Base-by-base conservation (phyloP, 768 basidiomycete genomes). In the Boletus rufocinnamomeus region DNA sequence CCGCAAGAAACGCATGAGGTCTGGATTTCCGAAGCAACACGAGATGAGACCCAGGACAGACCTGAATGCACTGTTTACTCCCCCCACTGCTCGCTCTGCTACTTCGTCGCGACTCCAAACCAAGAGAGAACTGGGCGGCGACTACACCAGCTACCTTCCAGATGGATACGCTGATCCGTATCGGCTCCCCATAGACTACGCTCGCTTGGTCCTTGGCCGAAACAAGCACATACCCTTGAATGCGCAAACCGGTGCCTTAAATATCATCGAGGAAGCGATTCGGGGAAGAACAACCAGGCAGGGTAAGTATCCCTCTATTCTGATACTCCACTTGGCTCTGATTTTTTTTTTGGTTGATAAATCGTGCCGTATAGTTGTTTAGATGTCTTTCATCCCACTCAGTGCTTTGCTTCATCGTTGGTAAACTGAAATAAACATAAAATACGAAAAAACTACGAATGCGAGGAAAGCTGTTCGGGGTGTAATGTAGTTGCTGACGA, bases 141-240 rank as follows among this genome's bases (percentile, higher is more conserved):
- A 84, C 61, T 88, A 87, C 63, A 71, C 77, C 17, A 76, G 76
- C 38, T 82, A 80, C 60, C 67, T 79, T 46, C 72, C 76, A 10
- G 56, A 58, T 13, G 47, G 62, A 27, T 62, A 69, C 9, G 61
- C 65, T 45, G 65, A 71, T 55, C 78, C 66, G 46, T 54, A 70
- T 38, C 69, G 62, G 38, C 58, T 77, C 41, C 76, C 82, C 6
- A 54, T 79, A 30, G 74, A 76, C 34, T 73, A 78, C 23, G 81
- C 83, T 23, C 70, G 70, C 14, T 70, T 81, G 25, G 69, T 73
- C 48, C 68, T 86, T 58, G 76, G 77, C 4, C 74, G 74, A 53
- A 76, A 76, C 59, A 75, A 73, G 45, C 77, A 82, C 38, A 72
- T 82, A 43, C 63, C 74, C 17, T 68, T 80, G 25, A 65, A 62